Base-by-base conservation (phyloP, 2,329 filamentous ascomycete genomes). In the Aspergillus tubingensis region DNA sequence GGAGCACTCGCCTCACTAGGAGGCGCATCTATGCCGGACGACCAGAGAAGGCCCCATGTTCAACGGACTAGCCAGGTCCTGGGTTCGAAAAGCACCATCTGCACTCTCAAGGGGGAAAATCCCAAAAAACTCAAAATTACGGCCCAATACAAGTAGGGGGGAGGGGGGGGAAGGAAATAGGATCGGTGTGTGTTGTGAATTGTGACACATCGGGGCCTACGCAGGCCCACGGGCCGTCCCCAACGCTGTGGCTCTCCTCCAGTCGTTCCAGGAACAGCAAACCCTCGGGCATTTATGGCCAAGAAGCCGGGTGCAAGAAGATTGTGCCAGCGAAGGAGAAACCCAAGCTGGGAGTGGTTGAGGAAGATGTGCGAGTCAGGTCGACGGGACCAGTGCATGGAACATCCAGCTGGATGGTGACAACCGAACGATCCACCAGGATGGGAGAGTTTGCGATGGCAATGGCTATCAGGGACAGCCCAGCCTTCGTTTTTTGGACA, bases 1-100 rank as follows among this genome's bases (percentile, higher is more conserved):
- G 41, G 41, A 56, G 53, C 60, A 68, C 64, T 47, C 44, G 60
- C 59, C 61, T 54, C 53, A 39, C 39, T 8, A 48, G 49, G 54
- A 60, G 60, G 25, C 55, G 58, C 61, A 59, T 65, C 64, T 60
- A 63, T 41, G 51, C 30, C 59, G 58, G 41, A 54, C 49, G 11
- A 19, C n/a, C 25, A 27, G 13, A 36, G 19, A 49, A 23, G 8
- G 48, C 32, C 57, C 39, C 60, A 65, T 64, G 43, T 51, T 64
- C 54, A 50, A 50, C 19, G 36, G 44, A 17, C 27, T 43, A 57
- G 39, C 52, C 21, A 48, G 32, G 52, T 39, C 54, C 36, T 50
- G 32, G 32, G 32, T 36, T 36, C 11, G 11, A 36, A 36, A 36
- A 25, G 47, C 58, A 44, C 25, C 21, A 25, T 47, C 39, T 27